Base-by-base conservation (phyloP, 345 rosid species). In the Trapa bicornis region DNA sequence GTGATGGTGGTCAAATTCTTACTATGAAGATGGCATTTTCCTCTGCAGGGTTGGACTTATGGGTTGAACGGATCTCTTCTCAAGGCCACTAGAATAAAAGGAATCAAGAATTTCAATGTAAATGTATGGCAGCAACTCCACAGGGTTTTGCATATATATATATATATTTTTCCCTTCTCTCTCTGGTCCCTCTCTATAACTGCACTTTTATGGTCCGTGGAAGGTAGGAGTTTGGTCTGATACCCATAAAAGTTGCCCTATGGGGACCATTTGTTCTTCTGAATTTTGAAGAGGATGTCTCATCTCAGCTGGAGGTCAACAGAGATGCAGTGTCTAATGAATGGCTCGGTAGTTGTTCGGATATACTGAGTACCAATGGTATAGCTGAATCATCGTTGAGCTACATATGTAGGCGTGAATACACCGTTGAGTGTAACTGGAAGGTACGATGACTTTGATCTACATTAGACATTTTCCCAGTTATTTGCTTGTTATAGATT, bases 261-360 rank as follows among this genome's bases (percentile, higher is more conserved):
- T 89, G 97, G 96, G 96, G 97, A 43, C 97, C 98, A 38, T 93
- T 89, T 82, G 78, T 89, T 76, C 93, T 93, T 70, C 85, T 88
- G 68, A 90, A 85, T 67, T 65, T 88, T 53, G 83, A 75, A 12
- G 72, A 75, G 56, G 71, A 74, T 68, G 66, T 14, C 71, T 68
- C 63, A 9, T 65, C 52, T 10, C 45, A 71, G 6, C 75, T 47
- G 36, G 82, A 79, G 66, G 74, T 63, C 75, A 78, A 61, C 15
- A 65, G 64, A 70, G 68, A 65, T 37, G 22, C 8, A 2, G 81
- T 83, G 66, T 95, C 77, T 41, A 73, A 71, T 66, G 90, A 87
- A 75, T 89, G 98, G 98, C 92, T 88, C 1, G 94, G 98, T 71
- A 72, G 86, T 78, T 86, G 83, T 75, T 80, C 80, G 10, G 85